Percentiles rank a stretch among this genome's conserved stretches.
phyloP scores from a whole-genome alignment of 441 rosid genomes.

The Pelargonium australe region DNA sequence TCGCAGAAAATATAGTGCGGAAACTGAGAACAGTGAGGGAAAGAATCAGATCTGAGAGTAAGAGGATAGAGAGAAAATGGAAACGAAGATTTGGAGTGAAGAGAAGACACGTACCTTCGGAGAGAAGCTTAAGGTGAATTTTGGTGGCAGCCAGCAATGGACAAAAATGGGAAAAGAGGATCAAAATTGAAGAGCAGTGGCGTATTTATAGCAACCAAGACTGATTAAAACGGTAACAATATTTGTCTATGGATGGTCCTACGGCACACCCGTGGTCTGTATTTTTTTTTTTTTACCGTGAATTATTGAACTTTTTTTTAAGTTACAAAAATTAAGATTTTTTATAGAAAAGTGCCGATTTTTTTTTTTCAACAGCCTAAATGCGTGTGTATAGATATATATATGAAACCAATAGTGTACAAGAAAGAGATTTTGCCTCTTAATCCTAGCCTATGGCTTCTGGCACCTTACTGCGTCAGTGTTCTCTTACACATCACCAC shows the following conservation, averaged over 20 bases:
- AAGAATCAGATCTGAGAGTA: background rate
- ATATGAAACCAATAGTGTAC: too few species aligned
- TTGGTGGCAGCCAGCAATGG: background rate
- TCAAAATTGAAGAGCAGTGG: background rate
- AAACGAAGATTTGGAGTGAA: background rate
- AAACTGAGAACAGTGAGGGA: background rate
- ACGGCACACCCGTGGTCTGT: background rate
- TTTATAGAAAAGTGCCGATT: too few species aligned
- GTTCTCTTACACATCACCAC: too few species aligned
- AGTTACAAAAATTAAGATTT: too few species aligned
- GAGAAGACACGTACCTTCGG: conserved; percentile 3
- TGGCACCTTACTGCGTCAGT: too few species aligned
- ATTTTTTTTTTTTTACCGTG: too few species aligned
- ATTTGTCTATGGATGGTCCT: background rate
- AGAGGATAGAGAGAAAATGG: background rate
- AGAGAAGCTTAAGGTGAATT: background rate
- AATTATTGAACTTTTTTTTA: too few species aligned
- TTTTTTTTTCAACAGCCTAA: too few species aligned
- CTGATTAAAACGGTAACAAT: background rate
- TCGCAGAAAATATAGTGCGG: background rate
- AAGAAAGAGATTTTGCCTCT: too few species aligned
- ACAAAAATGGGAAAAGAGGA: background rate
- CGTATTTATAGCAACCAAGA: background rate
- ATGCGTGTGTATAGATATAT: too few species aligned
- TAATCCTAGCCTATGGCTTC: too few species aligned